Conservation (phyloP, 345 rosid genomes). For the Nephelium lappaceum region DNA sequence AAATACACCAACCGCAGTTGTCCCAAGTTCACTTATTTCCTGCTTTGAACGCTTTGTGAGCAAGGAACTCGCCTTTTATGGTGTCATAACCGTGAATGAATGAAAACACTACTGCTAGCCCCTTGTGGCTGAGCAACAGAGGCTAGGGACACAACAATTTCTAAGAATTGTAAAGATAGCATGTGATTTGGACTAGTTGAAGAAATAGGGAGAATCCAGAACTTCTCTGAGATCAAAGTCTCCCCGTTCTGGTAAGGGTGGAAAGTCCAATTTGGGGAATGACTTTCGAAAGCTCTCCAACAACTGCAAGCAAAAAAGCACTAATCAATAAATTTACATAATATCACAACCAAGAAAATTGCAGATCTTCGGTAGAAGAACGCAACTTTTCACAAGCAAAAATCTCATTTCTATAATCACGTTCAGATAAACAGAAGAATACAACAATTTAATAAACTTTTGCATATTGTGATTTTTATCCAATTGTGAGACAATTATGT, state of each 20-base stretch:
- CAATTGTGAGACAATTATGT: background rate
- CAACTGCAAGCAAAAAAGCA: slow-evolving; percentile 58
- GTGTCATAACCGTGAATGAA: slow-evolving; percentile 7
- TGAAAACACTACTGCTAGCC: slow-evolving; percentile 16
- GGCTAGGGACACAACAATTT: background rate
- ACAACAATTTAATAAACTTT: background rate
- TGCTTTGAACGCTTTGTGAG: background rate
- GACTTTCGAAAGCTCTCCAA: slow-evolving; percentile 79
- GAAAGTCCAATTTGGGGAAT: slow-evolving; percentile 73
- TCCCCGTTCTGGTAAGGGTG: slow-evolving; percentile 88
- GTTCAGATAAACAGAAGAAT: background rate
- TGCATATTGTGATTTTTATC: background rate
- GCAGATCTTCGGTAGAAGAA: background rate
- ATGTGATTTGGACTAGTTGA: slow-evolving; percentile 57
- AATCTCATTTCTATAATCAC: background rate
- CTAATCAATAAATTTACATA: slow-evolving; percentile 21
- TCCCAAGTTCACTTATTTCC: background rate
- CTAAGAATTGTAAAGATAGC: slow-evolving; percentile 5
- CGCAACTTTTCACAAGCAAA: background rate
- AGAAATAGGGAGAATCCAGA: slow-evolving; percentile 81
- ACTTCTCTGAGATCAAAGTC: slow-evolving; percentile 91
- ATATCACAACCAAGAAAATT: slow-evolving; percentile 8
- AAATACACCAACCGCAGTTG: slow-evolving; percentile 6
- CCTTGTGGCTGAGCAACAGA: background rate
- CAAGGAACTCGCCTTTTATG: slow-evolving; percentile 10